Base-by-base conservation (phyloP, 805 yeast species). In the Zygosaccharomyces gambellarensis region DNA sequence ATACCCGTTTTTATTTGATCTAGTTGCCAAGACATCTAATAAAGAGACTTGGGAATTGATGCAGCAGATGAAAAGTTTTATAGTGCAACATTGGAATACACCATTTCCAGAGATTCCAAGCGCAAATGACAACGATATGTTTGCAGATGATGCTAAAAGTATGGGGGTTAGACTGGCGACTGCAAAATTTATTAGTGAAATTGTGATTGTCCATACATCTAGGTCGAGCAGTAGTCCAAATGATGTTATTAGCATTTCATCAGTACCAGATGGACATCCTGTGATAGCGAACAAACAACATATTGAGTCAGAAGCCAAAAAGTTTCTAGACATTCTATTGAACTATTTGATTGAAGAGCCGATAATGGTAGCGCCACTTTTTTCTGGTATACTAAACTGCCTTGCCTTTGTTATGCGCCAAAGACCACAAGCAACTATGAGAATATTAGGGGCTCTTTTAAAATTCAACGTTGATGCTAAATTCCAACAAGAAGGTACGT, bases 271-370 rank as follows among this genome's bases (percentile, higher is more conserved):
- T 34, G 75, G 72, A 48, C 97, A 92, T 61, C 80, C 89, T 1
- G 77, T 87, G 36, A 73, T 90, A 39, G 49, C 59, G 12, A 78
- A 79, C 46, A 72, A 71, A 32, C 56, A 67, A 8, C 64, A 71
- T 21, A 67, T 90, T 53, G 89, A 85, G 55, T 79, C 84, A 5
- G 96, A 90, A 63, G 85, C 90, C 0, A 77, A 76, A 47, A 82
- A 76, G 3, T 70, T 86, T 48, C 69, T 94, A 31, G 96, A 89
- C 56, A 65, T 80, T 31, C 64, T 92, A 28, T 69, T 89, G 42
- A 71, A 73, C 40, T 70, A 76, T 14, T 70, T 90, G 47, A 71
- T 74, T 36, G 81, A 76, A 30, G 85, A 81, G 45, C 68, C 75
- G n/a, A 62, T 80, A 55, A 67, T 77, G 52, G 73, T 82, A 44